phyloP scores from a whole-genome alignment of 495 filamentous ascomycete species.

The Tuber magnatum region DNA sequence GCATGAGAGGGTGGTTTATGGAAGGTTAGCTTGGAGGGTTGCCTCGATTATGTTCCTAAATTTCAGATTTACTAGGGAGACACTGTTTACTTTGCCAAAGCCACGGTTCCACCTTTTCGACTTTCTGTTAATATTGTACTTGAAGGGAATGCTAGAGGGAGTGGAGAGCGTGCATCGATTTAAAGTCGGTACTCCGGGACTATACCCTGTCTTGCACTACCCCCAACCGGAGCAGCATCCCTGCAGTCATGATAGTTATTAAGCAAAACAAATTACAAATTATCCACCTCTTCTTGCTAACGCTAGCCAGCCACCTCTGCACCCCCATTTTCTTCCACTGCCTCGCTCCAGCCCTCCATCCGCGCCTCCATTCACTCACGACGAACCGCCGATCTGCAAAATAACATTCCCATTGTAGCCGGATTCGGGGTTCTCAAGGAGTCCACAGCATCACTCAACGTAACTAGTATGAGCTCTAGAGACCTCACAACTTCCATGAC shows the following conservation, averaged over 20 bases:
- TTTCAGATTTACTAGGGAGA: conserved; percentile 1
- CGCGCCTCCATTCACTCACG: not conserved
- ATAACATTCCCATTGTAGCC: conserved; percentile 37
- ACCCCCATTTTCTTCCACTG: not conserved
- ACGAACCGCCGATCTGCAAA: conserved; percentile 30
- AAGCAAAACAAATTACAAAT: conserved; percentile 8
- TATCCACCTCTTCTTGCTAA: conserved; percentile 6
- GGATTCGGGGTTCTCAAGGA: not conserved
- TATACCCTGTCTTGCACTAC: not conserved
- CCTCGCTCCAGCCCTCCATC: not conserved
- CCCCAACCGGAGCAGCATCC: not conserved
- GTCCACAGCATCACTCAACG: conserved; percentile 9
- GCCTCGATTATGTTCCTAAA: conserved; percentile 31
- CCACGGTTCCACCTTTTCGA: conserved; percentile 9
- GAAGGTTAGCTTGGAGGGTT: conserved; percentile 37
- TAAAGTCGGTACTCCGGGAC: not conserved
- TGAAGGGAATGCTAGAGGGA: not conserved
- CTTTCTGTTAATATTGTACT: not conserved
- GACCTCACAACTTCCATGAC: conserved; percentile 27
- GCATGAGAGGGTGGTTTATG: conserved; percentile 46
- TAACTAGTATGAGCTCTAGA: conserved; percentile 14
- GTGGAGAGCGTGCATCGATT: not conserved
- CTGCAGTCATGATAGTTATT: not conserved
- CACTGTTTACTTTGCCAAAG: conserved; percentile 7
- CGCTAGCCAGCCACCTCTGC: not conserved